A percentile compares a stretch with the other conserved stretches of the same genome.
phyloP scores from a whole-genome alignment of 1,284 basidiomycete species.

The Gymnopus androsaceus region DNA sequence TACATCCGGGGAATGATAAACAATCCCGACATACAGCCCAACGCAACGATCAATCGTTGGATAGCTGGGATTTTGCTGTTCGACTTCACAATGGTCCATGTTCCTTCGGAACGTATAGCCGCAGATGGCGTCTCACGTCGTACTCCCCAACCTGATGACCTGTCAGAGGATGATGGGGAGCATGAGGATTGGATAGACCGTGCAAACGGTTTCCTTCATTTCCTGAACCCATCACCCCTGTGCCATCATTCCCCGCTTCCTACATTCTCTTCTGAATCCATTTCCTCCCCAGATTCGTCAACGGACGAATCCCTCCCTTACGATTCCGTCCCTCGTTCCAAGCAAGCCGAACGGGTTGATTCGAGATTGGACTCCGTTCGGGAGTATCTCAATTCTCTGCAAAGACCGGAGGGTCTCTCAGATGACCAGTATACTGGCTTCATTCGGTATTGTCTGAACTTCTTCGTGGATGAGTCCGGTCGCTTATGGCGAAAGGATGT shows the following conservation, averaged over 20 bases:
- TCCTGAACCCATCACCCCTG: background rate
- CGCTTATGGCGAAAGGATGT: no score
- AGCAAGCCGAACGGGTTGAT: background rate
- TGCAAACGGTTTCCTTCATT: background rate
- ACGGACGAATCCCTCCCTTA: background rate
- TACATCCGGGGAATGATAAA: no score
- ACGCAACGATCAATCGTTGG: constrained; percentile 40
- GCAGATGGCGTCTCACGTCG: constrained; percentile 35
- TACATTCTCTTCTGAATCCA: background rate
- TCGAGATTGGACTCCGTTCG: background rate
- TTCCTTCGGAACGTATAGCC: constrained; percentile 29
- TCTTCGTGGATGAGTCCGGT: no score
- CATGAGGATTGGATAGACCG: background rate
- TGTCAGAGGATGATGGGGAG: background rate
- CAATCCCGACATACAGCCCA: constrained; percentile 38
- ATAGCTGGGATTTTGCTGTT: constrained; percentile 30
- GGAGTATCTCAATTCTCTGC: background rate
- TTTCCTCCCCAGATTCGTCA: no score
- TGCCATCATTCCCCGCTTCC: background rate
- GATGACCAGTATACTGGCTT: no score
- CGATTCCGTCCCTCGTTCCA: background rate
- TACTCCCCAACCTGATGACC: constrained; percentile 20
- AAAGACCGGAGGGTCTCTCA: background rate
- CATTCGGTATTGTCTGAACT: no score
- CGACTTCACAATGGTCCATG: no score